A percentile compares a stretch with the other conserved stretches of the same genome.
These are phyloP conservation scores for Dryadomyces quercus-mongolicae DNA, from an alignment of 2,329 filamentous ascomycete species.

Conservation along the genomic window DNA sequence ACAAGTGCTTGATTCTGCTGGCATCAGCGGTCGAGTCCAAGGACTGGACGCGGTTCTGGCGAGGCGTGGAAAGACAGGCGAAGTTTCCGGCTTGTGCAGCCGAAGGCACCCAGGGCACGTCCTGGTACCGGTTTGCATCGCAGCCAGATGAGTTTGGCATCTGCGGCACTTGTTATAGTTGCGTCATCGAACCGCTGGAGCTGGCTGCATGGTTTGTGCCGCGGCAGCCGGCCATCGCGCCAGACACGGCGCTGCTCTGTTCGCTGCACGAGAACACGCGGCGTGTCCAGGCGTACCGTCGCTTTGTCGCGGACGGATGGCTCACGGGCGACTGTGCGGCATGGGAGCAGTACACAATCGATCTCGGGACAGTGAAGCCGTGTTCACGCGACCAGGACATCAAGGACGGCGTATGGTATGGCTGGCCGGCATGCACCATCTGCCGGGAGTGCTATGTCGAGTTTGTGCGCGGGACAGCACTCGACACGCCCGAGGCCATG, in stretches of 20 bases:
- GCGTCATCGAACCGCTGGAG: constrained; percentile 19
- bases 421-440: constrained; percentile 20
- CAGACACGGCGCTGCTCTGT: constrained; percentile 16
- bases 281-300: constrained; percentile 11
- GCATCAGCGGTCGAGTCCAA: constrained; percentile 17
- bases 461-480: constrained; percentile 17
- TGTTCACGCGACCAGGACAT: constrained; percentile 19
- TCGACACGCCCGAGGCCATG: constrained; percentile 12
- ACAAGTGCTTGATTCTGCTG: constrained; percentile 5
- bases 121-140: constrained; percentile 23
- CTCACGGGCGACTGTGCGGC: background rate
- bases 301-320: constrained; percentile 1
- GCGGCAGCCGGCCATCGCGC: constrained; percentile 11
- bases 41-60: constrained; percentile 22
- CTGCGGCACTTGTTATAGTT: constrained; percentile 23
- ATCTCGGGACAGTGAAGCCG: constrained; percentile 7
- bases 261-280: constrained; percentile 21
- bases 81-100: constrained; percentile 18
- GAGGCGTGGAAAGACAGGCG: constrained; percentile 15
- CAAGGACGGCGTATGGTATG: constrained; percentile 21
- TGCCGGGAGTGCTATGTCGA: constrained; percentile 22
- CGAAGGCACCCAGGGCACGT: constrained; percentile 17
- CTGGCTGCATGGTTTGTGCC: constrained; percentile 19
- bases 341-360: background rate
- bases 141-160: constrained; percentile 21